Evolutionary conservation across 2,329 filamentous ascomycete genomes (phyloP).

Genomic region (Colletotrichum sp.): DNA sequence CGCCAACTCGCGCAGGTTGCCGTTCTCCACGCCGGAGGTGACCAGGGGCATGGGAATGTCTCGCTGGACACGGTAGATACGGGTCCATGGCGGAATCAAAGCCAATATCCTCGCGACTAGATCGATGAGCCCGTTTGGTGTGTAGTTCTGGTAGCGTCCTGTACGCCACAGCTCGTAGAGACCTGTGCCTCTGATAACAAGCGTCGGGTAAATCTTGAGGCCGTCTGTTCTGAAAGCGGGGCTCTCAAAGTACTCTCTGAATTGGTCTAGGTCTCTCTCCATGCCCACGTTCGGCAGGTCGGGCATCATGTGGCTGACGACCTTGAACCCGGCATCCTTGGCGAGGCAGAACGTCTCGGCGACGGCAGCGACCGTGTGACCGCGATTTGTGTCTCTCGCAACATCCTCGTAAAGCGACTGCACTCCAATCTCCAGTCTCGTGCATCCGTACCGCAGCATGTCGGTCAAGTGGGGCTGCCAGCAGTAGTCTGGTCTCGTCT

Average conservation of each 20-base stretch:
- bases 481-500: slow-evolving; percentile 96
- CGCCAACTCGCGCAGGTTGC: slow-evolving; percentile 91
- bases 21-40: slow-evolving; percentile 98
- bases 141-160: slow-evolving; percentile 97
- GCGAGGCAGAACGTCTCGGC: slow-evolving; percentile 97
- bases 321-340: slow-evolving; percentile 98
- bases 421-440: slow-evolving; percentile 90
- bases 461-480: slow-evolving; percentile 92
- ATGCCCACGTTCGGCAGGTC: slow-evolving; percentile 97
- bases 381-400: slow-evolving; percentile 95
- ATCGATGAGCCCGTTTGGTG: slow-evolving; percentile 94
- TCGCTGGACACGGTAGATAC: slow-evolving; percentile 97
- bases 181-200: slow-evolving; percentile 95
- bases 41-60: slow-evolving; percentile 99
- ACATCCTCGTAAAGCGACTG: slow-evolving; percentile 98
- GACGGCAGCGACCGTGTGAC: slow-evolving; percentile 93
- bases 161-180: slow-evolving; percentile 98
- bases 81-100: slow-evolving; percentile 94
- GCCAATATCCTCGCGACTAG: slow-evolving; percentile 96
- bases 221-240: slow-evolving; percentile 96
- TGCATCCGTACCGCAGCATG: slow-evolving; percentile 98
- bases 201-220: slow-evolving; percentile 95
- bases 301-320: slow-evolving; percentile 99
- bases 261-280: slow-evolving; percentile 96
- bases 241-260: slow-evolving; percentile 97